Base-by-base conservation (phyloP, 768 basidiomycete species). In the Leccinum disarticulatum region DNA sequence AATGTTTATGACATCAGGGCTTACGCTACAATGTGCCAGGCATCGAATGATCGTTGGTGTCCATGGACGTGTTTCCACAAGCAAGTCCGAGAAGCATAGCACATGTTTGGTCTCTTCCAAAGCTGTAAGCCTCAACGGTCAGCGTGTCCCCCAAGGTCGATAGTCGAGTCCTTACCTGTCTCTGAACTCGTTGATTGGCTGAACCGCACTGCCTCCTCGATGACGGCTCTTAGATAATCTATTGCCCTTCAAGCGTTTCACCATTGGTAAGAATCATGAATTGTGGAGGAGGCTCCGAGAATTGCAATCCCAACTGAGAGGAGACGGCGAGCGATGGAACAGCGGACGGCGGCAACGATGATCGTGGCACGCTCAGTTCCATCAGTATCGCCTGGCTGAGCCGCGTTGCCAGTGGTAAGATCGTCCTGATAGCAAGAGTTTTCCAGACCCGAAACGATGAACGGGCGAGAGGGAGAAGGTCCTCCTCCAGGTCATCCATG, bases 211-310 rank as follows among this genome's bases (percentile, higher is more conserved):
- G 88, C 82, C 64, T 88, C 85, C 72, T 96, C 94, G 27, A 98
- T 78, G 22, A 91, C 87, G 3, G 86, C 88, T 70, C 83, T 84
- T 55, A 98, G 74, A 61, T 91, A 89, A 70, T 98, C 96, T 52
- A 96, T 73, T 6, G 95, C 87, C 46, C 94, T 82, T 57, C 28
- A 30, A 30, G 8, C 91, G 82, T 75, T 94, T 91, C 28, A 81
- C 80, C 55, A 96, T 93, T 95, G 27, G 90, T 93, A 59, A 98
- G 75, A 58, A 98, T 82, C 80, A 98, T 85, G 71, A 95, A 96
- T 66, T 93, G 88, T 51, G 81, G 80, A 22, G 90, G 79, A 11
- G 81, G 77, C 59, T 90, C 86, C n/a, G 83, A 84, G 15, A 90
- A 88, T 70, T 95, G 92, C 19, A 84, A 83, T 0, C 87, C 89